These are phyloP conservation scores for Lophiostoma macrostomum DNA, from an alignment of 495 filamentous ascomycete genomes.

Conservation along the genomic window DNA sequence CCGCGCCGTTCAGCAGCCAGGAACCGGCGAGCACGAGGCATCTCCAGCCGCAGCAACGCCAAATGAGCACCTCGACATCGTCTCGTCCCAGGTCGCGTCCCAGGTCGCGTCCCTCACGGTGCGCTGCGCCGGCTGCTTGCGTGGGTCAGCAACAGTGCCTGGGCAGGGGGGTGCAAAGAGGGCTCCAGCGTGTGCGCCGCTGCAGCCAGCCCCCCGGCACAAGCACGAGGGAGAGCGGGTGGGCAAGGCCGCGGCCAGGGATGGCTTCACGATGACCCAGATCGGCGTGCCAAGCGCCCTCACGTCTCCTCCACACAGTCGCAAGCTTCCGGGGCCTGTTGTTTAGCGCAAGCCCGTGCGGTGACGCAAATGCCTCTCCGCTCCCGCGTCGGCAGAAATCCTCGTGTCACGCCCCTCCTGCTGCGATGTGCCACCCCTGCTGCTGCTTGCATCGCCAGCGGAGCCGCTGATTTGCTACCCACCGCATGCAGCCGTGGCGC, in stretches of 20 bases:
- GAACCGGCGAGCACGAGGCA: neutral
- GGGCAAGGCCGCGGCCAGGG: neutral
- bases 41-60: too few species aligned
- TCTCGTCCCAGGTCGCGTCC: too few species aligned
- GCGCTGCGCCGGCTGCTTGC: too few species aligned
- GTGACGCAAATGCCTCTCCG: constrained; percentile 33
- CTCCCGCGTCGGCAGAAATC: constrained; percentile 32
- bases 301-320: constrained; percentile 18
- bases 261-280: constrained; percentile 3
- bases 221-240: too few species aligned
- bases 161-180: neutral
- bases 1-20: neutral
- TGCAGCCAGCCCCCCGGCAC: too few species aligned
- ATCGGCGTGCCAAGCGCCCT: constrained; percentile 1
- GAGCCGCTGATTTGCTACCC: constrained; percentile 24
- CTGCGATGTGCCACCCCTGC: constrained; percentile 18
- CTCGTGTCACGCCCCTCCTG: constrained; percentile 23
- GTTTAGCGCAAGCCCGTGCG: constrained; percentile 21
- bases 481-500: constrained; percentile 19
- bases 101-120: too few species aligned
- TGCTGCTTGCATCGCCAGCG: constrained; percentile 13
- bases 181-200: too few species aligned
- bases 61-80: too few species aligned
- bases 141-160: too few species aligned
- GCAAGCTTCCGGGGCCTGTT: constrained; percentile 29